Conservation (phyloP, 208 protist species). For the Acanthamoeba castellanii region DNA sequence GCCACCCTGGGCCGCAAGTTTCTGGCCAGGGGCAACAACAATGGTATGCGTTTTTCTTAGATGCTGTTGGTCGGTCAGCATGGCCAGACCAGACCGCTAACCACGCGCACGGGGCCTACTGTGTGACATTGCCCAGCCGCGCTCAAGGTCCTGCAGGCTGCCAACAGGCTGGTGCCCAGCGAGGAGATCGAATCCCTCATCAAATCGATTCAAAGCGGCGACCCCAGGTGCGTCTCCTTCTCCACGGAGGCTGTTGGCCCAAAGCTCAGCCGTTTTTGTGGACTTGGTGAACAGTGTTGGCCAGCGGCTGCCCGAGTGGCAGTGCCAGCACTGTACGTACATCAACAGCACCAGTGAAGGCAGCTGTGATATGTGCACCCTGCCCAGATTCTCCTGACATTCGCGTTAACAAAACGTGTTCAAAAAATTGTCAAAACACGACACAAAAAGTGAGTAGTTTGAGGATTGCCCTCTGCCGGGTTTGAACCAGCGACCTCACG, state of each 20-base stretch:
- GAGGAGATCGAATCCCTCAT: constrained; percentile 41
- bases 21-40: constrained; percentile 31
- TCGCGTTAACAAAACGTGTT: too few species aligned
- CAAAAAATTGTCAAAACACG: too few species aligned
- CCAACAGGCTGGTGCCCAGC: constrained; percentile 67
- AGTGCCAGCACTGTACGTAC: constrained; percentile 67
- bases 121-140: constrained; percentile 1
- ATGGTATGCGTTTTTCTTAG: not conserved
- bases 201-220: not conserved
- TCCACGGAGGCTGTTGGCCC: not conserved
- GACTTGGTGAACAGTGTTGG: not conserved
- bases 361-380: constrained; percentile 52
- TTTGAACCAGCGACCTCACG: constrained; percentile 71
- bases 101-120: not conserved
- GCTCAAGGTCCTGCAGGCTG: constrained; percentile 45
- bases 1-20: constrained; percentile 1
- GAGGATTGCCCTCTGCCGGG: not conserved
- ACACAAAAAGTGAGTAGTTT: too few species aligned
- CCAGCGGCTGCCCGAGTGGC: constrained; percentile 19
- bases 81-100: not conserved
- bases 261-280: not conserved
- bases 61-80: not conserved
- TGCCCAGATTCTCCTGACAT: constrained; percentile 17
- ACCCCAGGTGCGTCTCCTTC: not conserved
- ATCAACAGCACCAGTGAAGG: constrained; percentile 36